These are phyloP conservation scores for Yamagishiella unicocca DNA, from an alignment of 139 green algal species.

Conservation along the genomic window DNA sequence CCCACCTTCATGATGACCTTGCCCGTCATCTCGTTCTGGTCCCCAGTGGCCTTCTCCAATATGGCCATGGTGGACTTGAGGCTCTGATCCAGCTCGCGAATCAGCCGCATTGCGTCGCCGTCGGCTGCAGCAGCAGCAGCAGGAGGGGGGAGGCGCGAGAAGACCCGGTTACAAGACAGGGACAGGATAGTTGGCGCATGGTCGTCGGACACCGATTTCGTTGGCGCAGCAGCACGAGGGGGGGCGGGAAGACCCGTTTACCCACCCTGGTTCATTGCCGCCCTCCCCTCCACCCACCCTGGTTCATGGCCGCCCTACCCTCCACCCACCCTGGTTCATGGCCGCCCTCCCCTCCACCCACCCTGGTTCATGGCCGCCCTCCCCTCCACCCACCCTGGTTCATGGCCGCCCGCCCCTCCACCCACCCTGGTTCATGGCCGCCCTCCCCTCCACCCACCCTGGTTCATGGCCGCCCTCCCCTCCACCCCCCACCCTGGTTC, in stretches of 20 bases:
- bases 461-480: background rate
- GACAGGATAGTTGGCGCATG: too few relatives aligned
- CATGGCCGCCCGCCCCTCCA: background rate
- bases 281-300: background rate
- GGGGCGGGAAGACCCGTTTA: background rate
- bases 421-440: slow-evolving; percentile 14
- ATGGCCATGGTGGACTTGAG: background rate
- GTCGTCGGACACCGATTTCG: too few relatives aligned
- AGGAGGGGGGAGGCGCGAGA: background rate
- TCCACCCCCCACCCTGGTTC: background rate
- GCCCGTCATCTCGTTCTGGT: slow-evolving; percentile 48
- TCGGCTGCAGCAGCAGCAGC: slow-evolving; percentile 13
- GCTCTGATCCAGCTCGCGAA: slow-evolving; percentile 27
- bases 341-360: background rate
- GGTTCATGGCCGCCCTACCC: slow-evolving; percentile 15
- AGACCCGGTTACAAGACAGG: too few relatives aligned
- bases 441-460: too few relatives aligned
- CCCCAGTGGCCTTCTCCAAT: slow-evolving; percentile 4
- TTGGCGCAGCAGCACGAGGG: background rate
- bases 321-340: background rate
- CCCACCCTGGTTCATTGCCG: slow-evolving; percentile 11
- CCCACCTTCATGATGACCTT: slow-evolving; percentile 54
- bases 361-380: slow-evolving; percentile 17
- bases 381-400: background rate
- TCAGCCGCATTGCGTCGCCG: background rate